Conservation (phyloP, 805 yeast species). For the Candida dajiaensis region DNA sequence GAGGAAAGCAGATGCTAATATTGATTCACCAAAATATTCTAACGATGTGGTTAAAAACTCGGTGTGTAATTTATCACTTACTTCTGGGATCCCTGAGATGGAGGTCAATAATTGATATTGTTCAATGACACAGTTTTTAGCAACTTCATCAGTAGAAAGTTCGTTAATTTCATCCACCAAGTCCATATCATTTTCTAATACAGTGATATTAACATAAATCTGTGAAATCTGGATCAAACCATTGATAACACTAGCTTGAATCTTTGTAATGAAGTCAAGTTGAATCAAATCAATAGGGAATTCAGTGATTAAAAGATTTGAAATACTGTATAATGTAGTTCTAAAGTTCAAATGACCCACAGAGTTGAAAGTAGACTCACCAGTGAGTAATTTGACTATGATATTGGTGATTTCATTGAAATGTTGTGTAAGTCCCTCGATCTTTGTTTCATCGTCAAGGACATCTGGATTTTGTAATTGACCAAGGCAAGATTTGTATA, state of each 20-base stretch:
- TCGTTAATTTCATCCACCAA: conserved; percentile 9
- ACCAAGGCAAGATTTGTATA: conserved; percentile 47
- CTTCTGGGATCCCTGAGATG: conserved; percentile 2
- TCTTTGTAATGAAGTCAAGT: conserved; percentile 6
- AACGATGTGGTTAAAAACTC: conserved; percentile 3
- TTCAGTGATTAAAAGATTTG: conserved; percentile 15
- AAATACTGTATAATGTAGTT: conserved; percentile 12
- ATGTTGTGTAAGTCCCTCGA: conserved; percentile 18
- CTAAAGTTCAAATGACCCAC: conserved; percentile 12
- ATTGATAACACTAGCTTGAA: conserved; percentile 3
- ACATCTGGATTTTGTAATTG: conserved; percentile 50
- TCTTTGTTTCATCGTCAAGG: conserved; percentile 31
- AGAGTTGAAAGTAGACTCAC: conserved; percentile 4
- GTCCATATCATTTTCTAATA: conserved; percentile 8
- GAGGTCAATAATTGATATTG: conserved; percentile 29
- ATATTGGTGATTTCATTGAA: conserved; percentile 12
- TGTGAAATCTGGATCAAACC: conserved; percentile 13
- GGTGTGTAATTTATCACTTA: not conserved
- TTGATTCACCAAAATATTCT: conserved; percentile 11
- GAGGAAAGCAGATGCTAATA: conserved; percentile 12
- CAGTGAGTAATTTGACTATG: conserved; percentile 11
- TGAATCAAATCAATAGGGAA: conserved; percentile 21
- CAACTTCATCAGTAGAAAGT: conserved; percentile 3
- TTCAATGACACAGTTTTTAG: conserved; percentile 27
- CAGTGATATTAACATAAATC: conserved; percentile 8